Evolutionary conservation across 345 rosid species (phyloP).

Genomic region (Syzygium oleosum): DNA sequence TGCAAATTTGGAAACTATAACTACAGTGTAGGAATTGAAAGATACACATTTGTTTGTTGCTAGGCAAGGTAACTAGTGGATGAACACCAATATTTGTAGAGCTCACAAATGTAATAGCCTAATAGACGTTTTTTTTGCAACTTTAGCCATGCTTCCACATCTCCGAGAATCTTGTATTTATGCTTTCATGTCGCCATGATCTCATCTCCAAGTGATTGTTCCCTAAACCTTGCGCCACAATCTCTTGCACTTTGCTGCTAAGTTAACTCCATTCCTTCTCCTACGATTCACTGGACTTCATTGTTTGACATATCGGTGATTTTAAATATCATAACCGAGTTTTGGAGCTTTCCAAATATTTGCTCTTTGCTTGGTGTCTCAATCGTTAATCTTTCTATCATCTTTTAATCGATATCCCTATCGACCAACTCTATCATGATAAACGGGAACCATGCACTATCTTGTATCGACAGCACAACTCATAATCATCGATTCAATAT

Average conservation of each 20-base stretch:
- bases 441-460: fast-evolving
- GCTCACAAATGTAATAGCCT: not conserved
- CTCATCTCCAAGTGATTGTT: not conserved
- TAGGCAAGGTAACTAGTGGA: not conserved
- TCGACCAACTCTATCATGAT: fast-evolving
- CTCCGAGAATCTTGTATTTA: not conserved
- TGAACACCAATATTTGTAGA: fast-evolving
- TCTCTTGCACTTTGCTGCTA: not conserved
- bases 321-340: fast-evolving
- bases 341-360: not conserved
- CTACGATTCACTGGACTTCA: not conserved
- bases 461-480: not conserved
- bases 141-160: not conserved
- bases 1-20: too few species aligned
- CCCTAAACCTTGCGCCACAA: not conserved
- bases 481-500: fast-evolving
- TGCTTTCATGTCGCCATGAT: not conserved
- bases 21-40: not conserved
- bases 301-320: not conserved
- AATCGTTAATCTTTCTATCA: fast-evolving
- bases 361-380: not conserved
- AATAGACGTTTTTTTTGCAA: fast-evolving
- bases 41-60: too few species aligned
- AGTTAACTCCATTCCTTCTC: not conserved
- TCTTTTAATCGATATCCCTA: not conserved